phyloP scores from a whole-genome alignment of 768 basidiomycete species.

The Neoboletus subvelutipes region DNA sequence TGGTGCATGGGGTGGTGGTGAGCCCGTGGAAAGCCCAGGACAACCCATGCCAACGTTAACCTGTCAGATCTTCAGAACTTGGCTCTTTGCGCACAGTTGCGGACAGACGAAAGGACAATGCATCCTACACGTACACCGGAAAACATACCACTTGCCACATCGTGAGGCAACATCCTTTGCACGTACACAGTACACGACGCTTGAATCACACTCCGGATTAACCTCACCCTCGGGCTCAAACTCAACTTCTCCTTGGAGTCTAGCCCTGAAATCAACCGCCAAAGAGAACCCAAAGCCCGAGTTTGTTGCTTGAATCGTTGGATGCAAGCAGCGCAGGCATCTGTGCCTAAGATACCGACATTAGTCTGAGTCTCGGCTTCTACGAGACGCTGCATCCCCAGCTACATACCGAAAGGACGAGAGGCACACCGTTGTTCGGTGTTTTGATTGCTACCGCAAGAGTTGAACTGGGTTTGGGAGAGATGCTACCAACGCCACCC shows the following conservation, averaged over 20 bases:
- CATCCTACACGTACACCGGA: neutral
- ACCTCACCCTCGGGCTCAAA: neutral
- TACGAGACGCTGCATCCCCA: neutral
- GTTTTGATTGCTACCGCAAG: slow-evolving; percentile 4
- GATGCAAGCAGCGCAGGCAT: neutral
- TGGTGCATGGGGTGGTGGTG: neutral
- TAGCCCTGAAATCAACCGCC: neutral
- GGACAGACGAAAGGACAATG: neutral
- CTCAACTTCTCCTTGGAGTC: neutral
- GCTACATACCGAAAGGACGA: neutral
- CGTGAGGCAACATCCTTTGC: neutral
- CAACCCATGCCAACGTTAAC: neutral
- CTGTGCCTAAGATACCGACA: neutral
- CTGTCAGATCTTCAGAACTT: neutral
- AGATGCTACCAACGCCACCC: neutral
- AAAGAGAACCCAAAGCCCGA: slow-evolving; percentile 9
- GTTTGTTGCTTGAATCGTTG: neutral
- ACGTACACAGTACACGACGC: neutral
- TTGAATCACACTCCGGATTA: neutral
- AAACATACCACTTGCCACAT: neutral
- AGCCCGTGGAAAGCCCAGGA: neutral
- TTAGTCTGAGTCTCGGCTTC: neutral
- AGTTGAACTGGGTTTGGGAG: slow-evolving; percentile 1
- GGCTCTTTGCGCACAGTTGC: neutral
- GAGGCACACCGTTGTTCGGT: neutral